Percentiles rank a stretch among this genome's conserved stretches.
These are phyloP conservation scores for Colletotrichum gloeosporioides DNA, from an alignment of 2,329 filamentous ascomycete species.

Conservation along the genomic window DNA sequence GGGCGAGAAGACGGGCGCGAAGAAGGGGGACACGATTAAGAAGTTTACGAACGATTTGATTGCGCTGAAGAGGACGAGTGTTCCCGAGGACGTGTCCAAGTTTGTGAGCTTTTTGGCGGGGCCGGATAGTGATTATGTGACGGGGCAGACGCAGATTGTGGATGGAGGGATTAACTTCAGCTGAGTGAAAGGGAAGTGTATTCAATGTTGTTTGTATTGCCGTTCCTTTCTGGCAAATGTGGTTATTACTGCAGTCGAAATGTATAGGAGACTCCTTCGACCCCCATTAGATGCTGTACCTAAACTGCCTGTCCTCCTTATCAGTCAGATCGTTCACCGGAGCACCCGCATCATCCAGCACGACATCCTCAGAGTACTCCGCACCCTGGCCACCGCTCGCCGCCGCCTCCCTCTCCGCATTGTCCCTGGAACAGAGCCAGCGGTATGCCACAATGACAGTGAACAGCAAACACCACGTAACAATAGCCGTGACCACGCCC, in stretches of 20 bases:
- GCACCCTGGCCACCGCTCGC: background rate
- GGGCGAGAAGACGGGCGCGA: slow-evolving; percentile 48
- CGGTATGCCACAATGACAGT: slow-evolving; percentile 37
- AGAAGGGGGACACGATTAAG: slow-evolving; percentile 52
- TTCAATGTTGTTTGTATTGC: background rate
- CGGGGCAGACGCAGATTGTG: slow-evolving; percentile 68
- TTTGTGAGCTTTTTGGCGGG: slow-evolving; percentile 67
- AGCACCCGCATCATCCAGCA: slow-evolving; percentile 27
- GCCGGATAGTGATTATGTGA: slow-evolving; percentile 67
- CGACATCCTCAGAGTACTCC: background rate
- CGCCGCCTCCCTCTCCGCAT: slow-evolving; percentile 29
- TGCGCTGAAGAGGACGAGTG: slow-evolving; percentile 60
- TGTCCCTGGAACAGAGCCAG: slow-evolving; percentile 38
- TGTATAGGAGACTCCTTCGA: background rate
- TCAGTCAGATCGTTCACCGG: slow-evolving; percentile 37
- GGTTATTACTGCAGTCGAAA: background rate
- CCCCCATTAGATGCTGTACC: slow-evolving; percentile 31
- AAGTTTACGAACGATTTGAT: slow-evolving; percentile 60
- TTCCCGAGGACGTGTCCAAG: slow-evolving; percentile 67
- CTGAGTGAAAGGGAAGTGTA: background rate
- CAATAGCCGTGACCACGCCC: slow-evolving; percentile 50
- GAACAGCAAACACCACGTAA: slow-evolving; percentile 46
- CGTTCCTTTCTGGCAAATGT: rapidly evolving
- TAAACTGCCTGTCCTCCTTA: slow-evolving; percentile 36
- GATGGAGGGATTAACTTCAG: slow-evolving; percentile 51